A percentile compares a stretch with the other conserved stretches of the same genome.
Conservation (phyloP, 495 filamentous ascomycete genomes). For the Podospora pseudopauciseta region DNA sequence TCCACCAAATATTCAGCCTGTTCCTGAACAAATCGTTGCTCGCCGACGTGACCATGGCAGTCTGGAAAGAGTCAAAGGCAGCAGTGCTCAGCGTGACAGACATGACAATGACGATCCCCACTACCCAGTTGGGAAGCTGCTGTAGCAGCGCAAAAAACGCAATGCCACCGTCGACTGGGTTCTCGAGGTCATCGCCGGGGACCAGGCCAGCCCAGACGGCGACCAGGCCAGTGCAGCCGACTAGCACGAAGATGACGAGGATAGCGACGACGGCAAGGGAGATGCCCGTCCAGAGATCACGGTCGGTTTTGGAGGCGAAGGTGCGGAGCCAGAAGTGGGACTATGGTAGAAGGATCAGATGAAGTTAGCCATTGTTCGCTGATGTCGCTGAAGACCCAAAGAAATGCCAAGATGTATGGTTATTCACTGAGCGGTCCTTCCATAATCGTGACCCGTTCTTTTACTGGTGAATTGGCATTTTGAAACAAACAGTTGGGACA, state of each 20-base stretch:
- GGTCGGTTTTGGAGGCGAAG: conserved; percentile 74
- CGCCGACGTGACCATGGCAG: conserved; percentile 70
- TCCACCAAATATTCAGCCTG: conserved; percentile 64
- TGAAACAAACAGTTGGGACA: conserved; percentile 69
- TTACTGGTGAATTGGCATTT: conserved; percentile 74
- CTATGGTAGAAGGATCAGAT: conserved; percentile 6
- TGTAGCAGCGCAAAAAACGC: conserved; percentile 70
- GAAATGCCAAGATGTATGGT: no score
- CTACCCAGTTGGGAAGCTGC: conserved; percentile 66
- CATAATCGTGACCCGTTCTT: conserved; percentile 25
- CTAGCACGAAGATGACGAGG: conserved; percentile 60
- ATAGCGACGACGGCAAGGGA: conserved; percentile 59
- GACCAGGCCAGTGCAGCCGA: conserved; percentile 64
- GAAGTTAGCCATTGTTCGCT: not conserved
- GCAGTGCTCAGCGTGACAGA: conserved; percentile 67
- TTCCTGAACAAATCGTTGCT: conserved; percentile 79
- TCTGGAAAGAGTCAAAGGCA: conserved; percentile 70
- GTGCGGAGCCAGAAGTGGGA: conserved; percentile 77
- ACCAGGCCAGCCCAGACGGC: conserved; percentile 69
- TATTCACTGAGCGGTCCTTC: no score
- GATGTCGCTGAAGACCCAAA: no score
- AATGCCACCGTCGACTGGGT: conserved; percentile 54
- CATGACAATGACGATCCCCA: conserved; percentile 74
- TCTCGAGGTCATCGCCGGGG: conserved; percentile 50
- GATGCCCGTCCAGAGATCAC: conserved; percentile 67